Percentiles rank a stretch among this genome's conserved stretches.
phyloP scores from a whole-genome alignment of 208 protist genomes.

The Vickermania spadyakhi region DNA sequence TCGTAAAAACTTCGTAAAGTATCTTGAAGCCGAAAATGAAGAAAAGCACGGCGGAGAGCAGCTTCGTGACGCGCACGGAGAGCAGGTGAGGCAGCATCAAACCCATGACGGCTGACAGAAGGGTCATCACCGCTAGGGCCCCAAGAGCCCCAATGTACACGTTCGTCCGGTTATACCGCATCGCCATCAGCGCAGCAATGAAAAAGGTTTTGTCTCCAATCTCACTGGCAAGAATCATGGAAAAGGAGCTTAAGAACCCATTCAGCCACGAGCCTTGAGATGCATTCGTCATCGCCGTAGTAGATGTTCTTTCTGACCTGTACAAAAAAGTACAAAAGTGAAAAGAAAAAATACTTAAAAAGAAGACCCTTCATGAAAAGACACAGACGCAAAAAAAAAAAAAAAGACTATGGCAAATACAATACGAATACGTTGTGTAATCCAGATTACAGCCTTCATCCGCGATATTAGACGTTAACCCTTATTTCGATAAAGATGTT shows the following conservation, averaged over 20 bases:
- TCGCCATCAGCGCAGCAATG: slow-evolving; percentile 94
- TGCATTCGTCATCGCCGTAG: neutral
- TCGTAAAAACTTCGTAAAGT: slow-evolving; percentile 27
- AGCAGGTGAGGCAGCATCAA: slow-evolving; percentile 76
- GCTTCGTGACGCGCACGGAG: slow-evolving; percentile 80
- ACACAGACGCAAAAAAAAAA: too few relatives aligned
- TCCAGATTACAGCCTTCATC: too few relatives aligned
- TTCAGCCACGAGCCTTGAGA: slow-evolving; percentile 22
- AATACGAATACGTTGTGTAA: too few relatives aligned
- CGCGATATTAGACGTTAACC: too few relatives aligned
- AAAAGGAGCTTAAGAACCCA: slow-evolving; percentile 80
- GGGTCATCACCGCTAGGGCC: slow-evolving; percentile 91
- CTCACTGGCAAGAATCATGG: slow-evolving; percentile 90
- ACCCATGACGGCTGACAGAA: slow-evolving; percentile 85
- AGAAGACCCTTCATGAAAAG: neutral
- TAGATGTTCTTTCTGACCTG: too few relatives aligned
- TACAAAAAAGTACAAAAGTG: neutral
- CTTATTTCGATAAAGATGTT: too few relatives aligned
- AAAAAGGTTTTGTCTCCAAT: slow-evolving; percentile 97
- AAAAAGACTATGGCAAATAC: too few relatives aligned
- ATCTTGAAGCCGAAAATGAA: slow-evolving; percentile 84
- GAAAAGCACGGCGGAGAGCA: slow-evolving; percentile 82
- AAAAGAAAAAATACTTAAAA: slow-evolving; percentile 8
- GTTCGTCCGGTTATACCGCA: slow-evolving; percentile 78
- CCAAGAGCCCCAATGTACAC: slow-evolving; percentile 81